These are phyloP conservation scores for Stephania cephalantha DNA, from an alignment of 164 flowering plant genomes.

Conservation along the genomic window DNA sequence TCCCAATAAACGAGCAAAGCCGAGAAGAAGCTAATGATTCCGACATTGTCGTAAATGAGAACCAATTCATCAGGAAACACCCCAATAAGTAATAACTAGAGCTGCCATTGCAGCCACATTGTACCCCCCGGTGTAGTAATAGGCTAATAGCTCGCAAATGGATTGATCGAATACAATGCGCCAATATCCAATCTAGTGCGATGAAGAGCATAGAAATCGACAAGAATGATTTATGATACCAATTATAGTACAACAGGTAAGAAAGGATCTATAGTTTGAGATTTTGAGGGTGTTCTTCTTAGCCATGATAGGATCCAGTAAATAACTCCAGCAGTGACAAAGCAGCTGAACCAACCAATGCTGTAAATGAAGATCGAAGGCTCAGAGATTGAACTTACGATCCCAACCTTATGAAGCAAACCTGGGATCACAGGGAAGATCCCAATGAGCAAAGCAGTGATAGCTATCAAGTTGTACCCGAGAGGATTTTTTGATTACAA, in stretches of 20 bases:
- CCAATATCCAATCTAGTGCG: slow-evolving; percentile 33
- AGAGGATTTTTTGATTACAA: slow-evolving; percentile 48
- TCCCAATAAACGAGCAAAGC: slow-evolving; percentile 52
- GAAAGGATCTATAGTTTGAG: slow-evolving; percentile 32
- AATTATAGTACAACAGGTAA: slow-evolving; percentile 21
- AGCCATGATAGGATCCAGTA: slow-evolving; percentile 51
- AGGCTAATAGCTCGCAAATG: slow-evolving; percentile 54
- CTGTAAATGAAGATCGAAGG: slow-evolving; percentile 43
- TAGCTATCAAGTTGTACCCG: slow-evolving; percentile 63
- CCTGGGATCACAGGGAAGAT: slow-evolving; percentile 88
- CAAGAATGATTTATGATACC: slow-evolving; percentile 31
- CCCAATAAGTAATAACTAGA: slow-evolving; percentile 40
- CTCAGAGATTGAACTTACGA: slow-evolving; percentile 28
- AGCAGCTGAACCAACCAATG: slow-evolving; percentile 84
- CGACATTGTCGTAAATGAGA: slow-evolving; percentile 65
- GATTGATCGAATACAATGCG: slow-evolving; percentile 53
- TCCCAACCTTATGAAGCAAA: slow-evolving; percentile 61
- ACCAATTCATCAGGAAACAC: slow-evolving; percentile 49
- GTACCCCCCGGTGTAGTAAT: slow-evolving; percentile 63
- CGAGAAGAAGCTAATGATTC: slow-evolving; percentile 74
- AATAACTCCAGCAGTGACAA: slow-evolving; percentile 12
- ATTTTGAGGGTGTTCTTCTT: slow-evolving; percentile 14
- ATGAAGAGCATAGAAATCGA: slow-evolving; percentile 67
- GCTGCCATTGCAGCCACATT: slow-evolving; percentile 64
- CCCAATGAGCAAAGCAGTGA: slow-evolving; percentile 52